These are phyloP conservation scores for Schizochytrium sp. DNA, from an alignment of 108 stramenopile genomes.

Conservation along the genomic window DNA sequence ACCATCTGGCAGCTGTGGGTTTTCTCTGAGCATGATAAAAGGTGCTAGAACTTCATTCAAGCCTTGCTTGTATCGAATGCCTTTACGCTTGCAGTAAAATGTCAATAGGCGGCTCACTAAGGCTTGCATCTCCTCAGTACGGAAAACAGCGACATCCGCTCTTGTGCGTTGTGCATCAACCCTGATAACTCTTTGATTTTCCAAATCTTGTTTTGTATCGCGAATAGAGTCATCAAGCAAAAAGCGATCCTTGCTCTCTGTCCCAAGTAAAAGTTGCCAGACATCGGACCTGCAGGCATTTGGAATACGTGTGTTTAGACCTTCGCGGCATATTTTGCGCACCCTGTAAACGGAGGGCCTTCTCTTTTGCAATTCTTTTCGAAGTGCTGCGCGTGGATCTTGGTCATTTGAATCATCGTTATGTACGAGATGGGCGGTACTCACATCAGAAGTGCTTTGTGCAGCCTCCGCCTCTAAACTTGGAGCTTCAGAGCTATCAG, in stretches of 20 bases:
- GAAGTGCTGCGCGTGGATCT: neutral
- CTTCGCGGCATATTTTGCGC: neutral
- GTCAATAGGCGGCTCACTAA: conserved; percentile 60
- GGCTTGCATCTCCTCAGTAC: neutral
- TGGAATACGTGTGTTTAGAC: conserved; percentile 19
- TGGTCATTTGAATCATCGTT: too few relatives aligned
- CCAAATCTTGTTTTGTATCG: conserved; percentile 40
- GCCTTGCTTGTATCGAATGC: conserved; percentile 72
- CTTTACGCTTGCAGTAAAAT: conserved; percentile 69
- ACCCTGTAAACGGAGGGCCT: conserved; percentile 1
- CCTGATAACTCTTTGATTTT: conserved; percentile 60
- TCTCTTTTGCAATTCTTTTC: conserved; percentile 14
- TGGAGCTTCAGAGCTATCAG: too few relatives aligned
- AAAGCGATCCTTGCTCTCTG: conserved; percentile 37
- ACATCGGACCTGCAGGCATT: neutral
- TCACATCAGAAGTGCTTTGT: too few relatives aligned
- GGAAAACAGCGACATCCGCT: conserved; percentile 49
- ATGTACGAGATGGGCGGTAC: too few relatives aligned
- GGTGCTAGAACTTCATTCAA: conserved; percentile 76
- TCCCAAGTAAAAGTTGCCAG: conserved; percentile 43
- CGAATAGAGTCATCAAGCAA: conserved; percentile 58
- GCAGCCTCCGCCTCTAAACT: too few relatives aligned
- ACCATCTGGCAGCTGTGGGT: conserved; percentile 65
- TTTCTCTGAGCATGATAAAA: conserved; percentile 68
- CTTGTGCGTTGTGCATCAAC: conserved; percentile 64